A percentile compares a stretch with the other conserved stretches of the same genome.
Evolutionary conservation across 2,329 filamentous ascomycete species (phyloP).

Genomic region (Colletotrichum brevisporum): DNA sequence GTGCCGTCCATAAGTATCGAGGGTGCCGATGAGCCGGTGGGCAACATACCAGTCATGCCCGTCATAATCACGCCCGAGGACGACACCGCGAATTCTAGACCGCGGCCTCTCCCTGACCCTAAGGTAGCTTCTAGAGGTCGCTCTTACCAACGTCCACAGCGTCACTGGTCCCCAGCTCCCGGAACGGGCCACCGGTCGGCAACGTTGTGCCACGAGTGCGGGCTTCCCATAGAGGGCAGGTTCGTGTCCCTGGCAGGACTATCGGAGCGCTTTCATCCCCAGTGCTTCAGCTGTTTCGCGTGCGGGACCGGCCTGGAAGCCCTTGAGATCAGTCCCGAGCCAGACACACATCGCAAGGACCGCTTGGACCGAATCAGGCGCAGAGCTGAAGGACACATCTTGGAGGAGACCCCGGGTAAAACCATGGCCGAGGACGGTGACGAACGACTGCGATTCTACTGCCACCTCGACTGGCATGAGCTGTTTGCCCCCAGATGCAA

Average conservation of each 20-base stretch:
- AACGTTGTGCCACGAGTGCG: slow-evolving; percentile 84
- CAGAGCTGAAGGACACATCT: slow-evolving; percentile 69
- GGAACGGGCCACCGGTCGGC: slow-evolving; percentile 47
- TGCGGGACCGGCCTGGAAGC: slow-evolving; percentile 93
- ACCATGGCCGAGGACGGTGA: slow-evolving; percentile 81
- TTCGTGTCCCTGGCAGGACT: slow-evolving; percentile 87
- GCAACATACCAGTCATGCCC: slow-evolving; percentile 43
- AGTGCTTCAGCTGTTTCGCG: slow-evolving; percentile 91
- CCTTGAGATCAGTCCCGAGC: slow-evolving; percentile 96
- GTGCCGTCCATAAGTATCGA: slow-evolving; percentile 62
- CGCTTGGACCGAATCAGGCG: slow-evolving; percentile 81
- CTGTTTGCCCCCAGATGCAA: slow-evolving; percentile 93
- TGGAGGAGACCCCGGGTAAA: slow-evolving; percentile 74
- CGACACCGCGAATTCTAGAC: slow-evolving; percentile 26
- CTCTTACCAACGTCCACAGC: slow-evolving; percentile 57
- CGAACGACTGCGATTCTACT: slow-evolving; percentile 86
- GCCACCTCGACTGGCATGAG: slow-evolving; percentile 99
- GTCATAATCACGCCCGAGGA: slow-evolving; percentile 63
- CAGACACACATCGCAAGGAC: slow-evolving; percentile 77
- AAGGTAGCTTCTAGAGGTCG: slow-evolving; percentile 48
- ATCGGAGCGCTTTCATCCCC: slow-evolving; percentile 85
- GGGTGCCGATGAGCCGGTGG: slow-evolving; percentile 39
- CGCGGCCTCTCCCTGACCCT: slow-evolving; percentile 65
- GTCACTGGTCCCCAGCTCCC: slow-evolving; percentile 73
- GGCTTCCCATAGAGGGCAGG: slow-evolving; percentile 87